A percentile compares a stretch with the other conserved stretches of the same genome.
Conservation (phyloP, 495 filamentous ascomycete genomes). For the Aspergillus ostianus region DNA sequence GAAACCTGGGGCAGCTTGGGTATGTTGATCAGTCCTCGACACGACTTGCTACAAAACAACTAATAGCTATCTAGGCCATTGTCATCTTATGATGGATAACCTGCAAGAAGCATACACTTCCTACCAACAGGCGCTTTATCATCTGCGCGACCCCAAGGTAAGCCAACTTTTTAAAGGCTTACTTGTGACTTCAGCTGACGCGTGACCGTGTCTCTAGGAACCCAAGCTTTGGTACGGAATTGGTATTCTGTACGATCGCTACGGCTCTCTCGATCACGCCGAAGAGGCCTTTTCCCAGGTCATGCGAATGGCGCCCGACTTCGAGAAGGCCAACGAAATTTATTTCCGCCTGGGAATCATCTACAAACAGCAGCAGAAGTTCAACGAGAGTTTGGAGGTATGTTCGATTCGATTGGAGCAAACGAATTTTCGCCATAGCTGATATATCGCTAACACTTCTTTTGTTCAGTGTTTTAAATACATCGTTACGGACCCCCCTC, state of each 20-base stretch:
- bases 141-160: conserved; percentile 93
- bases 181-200: background rate
- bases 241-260: conserved; percentile 95
- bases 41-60: conserved; percentile 3
- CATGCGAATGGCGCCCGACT: conserved; percentile 97
- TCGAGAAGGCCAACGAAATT: conserved; percentile 99
- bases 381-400: conserved; percentile 87
- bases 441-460: conserved; percentile 8
- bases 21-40: conserved; percentile 34
- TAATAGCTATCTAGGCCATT: conserved; percentile 63
- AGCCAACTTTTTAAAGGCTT: conserved; percentile 15
- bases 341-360: conserved; percentile 99
- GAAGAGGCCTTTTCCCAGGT: conserved; percentile 99
- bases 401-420: conserved; percentile 16
- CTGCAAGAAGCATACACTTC: conserved; percentile 96
- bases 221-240: conserved; percentile 99
- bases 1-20: conserved; percentile 96
- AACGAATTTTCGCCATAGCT: background rate
- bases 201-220: conserved; percentile 56
- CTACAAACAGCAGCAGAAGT: conserved; percentile 98
- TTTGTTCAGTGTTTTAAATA: conserved; percentile 86
- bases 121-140: conserved; percentile 92
- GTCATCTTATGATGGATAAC: conserved; percentile 99
- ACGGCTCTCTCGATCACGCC: conserved; percentile 94
- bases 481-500: conserved; percentile 89